Evolutionary conservation across 371 early-diverging fungal genomes (phyloP).

Genomic region (Syncephalastrum sp.): DNA sequence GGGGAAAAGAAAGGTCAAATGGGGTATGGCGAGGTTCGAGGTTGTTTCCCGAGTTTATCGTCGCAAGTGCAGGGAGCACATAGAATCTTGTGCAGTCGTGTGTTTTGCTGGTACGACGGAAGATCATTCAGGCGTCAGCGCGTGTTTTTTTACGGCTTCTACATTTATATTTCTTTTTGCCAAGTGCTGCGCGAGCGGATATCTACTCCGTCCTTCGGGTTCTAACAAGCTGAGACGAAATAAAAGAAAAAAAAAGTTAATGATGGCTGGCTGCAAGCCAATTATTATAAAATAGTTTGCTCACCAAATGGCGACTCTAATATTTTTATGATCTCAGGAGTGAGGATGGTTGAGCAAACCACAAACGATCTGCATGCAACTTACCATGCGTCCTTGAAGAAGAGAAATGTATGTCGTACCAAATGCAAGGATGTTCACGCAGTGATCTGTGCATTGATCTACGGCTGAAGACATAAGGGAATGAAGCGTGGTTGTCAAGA

Average conservation of each 20-base stretch:
- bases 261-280: background rate
- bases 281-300: background rate
- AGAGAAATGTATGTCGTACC: too few relatives aligned
- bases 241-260: too few relatives aligned
- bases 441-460: too few relatives aligned
- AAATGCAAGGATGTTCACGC: too few relatives aligned
- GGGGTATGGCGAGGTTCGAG: conserved; percentile 7
- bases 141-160: background rate
- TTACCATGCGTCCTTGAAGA: conserved; percentile 1
- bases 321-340: conserved; percentile 3
- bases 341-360: background rate
- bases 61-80: conserved; percentile 4
- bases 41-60: conserved; percentile 5
- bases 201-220: background rate
- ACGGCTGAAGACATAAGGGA: too few relatives aligned
- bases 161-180: background rate
- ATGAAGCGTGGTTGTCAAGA: too few relatives aligned
- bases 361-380: conserved; percentile 10
- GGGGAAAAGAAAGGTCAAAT: conserved; percentile 6
- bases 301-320: background rate
- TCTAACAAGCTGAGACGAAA: too few relatives aligned
- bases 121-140: background rate
- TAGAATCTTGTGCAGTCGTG: background rate
- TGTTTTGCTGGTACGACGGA: too few relatives aligned
- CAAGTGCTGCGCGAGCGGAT: background rate